Evolutionary conservation across 1,139 yeast genomes (phyloP).

Genomic region (Ogataea hybrid): DNA sequence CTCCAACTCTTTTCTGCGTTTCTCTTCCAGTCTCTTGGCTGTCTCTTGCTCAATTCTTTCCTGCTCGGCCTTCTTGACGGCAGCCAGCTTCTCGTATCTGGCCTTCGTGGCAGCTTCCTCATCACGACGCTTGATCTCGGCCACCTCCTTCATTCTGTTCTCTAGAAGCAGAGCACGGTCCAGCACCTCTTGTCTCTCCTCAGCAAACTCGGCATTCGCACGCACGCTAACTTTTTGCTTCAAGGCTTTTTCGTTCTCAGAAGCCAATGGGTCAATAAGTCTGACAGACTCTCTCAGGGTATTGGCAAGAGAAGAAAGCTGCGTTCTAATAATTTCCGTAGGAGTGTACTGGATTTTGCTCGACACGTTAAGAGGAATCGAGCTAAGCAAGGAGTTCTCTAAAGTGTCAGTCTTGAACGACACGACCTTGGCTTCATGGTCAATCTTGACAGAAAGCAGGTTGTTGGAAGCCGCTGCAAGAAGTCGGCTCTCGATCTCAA

Average conservation of each 20-base stretch:
- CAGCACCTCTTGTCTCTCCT: slow-evolving; percentile 68
- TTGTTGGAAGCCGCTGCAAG: slow-evolving; percentile 86
- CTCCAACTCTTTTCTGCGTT: slow-evolving; percentile 73
- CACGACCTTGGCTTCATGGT: slow-evolving; percentile 79
- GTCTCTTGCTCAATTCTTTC: slow-evolving; percentile 81
- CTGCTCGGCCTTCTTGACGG: slow-evolving; percentile 83
- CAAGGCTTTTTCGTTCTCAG: slow-evolving; percentile 18
- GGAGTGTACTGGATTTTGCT: slow-evolving; percentile 53
- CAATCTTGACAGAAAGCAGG: slow-evolving; percentile 71
- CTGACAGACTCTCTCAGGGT: slow-evolving; percentile 45
- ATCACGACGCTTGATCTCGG: slow-evolving; percentile 56
- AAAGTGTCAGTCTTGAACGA: slow-evolving; percentile 80
- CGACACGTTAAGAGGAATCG: slow-evolving; percentile 30
- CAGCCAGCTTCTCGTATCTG: slow-evolving; percentile 61
- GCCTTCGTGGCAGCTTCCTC: slow-evolving; percentile 56
- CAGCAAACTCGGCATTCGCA: slow-evolving; percentile 59
- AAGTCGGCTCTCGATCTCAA: slow-evolving; percentile 80
- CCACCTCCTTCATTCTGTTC: slow-evolving; percentile 66
- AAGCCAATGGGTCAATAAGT: slow-evolving; percentile 25
- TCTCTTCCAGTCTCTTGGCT: slow-evolving; percentile 75
- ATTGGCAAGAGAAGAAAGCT: slow-evolving; percentile 66
- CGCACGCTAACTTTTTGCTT: slow-evolving; percentile 34
- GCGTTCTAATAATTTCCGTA: slow-evolving; percentile 68
- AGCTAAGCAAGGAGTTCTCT: slow-evolving; percentile 52
- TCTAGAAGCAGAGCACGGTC: slow-evolving; percentile 57